Base-by-base conservation (phyloP, 176 grass and related monocot species). In the Alopecurus myosuroides region DNA sequence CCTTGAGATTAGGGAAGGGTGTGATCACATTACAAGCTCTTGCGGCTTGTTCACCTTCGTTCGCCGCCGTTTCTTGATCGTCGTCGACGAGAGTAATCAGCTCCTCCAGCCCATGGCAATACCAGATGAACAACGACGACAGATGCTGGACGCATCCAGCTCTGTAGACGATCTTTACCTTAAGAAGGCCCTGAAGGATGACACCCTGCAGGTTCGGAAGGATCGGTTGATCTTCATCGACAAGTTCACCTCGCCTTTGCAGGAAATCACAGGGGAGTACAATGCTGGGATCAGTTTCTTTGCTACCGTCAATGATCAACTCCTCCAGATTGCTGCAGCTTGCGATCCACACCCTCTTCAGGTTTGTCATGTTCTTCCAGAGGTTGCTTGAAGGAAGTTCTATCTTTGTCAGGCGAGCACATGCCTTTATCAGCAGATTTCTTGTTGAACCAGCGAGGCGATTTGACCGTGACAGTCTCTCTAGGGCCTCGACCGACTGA, bases 1-100 rank as follows among this genome's bases (percentile, higher is more conserved):
- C 92, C 22, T 87, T 94, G 36, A 97, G 92, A 57, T 91, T 92
- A 29, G 95, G 95, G 70, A 97, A 97, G 5, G 95, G 90, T 29
- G 86, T 82, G 29, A 92, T 80, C 29, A 79, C 55, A 45, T 29
- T 86, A 17, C 15, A 45, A 3, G 3, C 23, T 57, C 63, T 33
- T 34, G 66, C 40, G 61, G 65, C 70, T 82, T 81, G 65, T 88
- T 79, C 86, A 6, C 52, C 14, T 4, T 57, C 26, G 2, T n/a
- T 40, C 3, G 18, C 81, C 2, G 1, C 7, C 0, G 14, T 66
- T 40, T 51, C 77, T 64, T 94, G 85, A 10, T 58, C 80, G n/a
- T 80, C 87, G 0, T 73, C 45, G 35, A 76, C 41, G 35, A 83
- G 85, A 46, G 85, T 88, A 51, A 97, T 86, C 22, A 97, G 67